Conservation (phyloP, 192 early-diverging fungal species). For the Gamsiella multidivaricata region DNA sequence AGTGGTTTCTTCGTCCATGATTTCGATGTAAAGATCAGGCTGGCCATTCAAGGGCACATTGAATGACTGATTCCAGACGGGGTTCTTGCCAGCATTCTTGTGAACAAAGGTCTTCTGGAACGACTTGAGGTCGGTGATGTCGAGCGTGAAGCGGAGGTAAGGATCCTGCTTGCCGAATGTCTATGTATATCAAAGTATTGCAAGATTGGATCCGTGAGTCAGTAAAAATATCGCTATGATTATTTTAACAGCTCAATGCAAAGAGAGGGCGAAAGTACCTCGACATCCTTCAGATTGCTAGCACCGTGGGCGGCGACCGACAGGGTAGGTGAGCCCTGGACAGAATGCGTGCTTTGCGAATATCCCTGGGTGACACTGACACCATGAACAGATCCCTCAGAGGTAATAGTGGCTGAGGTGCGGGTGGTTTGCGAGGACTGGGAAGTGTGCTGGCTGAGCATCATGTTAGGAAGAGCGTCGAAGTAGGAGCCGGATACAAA, state of each 20-base stretch:
- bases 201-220: no score
- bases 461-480: no score
- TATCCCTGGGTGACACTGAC: no score
- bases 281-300: constrained; percentile 48
- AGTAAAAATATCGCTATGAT: no score
- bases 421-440: no score
- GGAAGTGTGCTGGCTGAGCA: no score
- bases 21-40: constrained; percentile 58
- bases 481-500: no score
- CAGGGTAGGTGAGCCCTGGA: constrained; percentile 32
- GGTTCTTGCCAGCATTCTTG: constrained; percentile 60
- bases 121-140: constrained; percentile 54
- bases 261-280: no score
- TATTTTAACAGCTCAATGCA: no score
- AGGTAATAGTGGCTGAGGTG: no score
- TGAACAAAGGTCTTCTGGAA: constrained; percentile 62
- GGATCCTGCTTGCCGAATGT: constrained; percentile 64
- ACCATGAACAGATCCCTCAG: background rate
- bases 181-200: no score
- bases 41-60: constrained; percentile 53
- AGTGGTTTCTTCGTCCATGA: constrained; percentile 59
- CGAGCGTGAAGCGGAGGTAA: constrained; percentile 58
- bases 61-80: constrained; percentile 66
- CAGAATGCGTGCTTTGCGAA: constrained; percentile 25
- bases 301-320: constrained; percentile 48